phyloP scores from a whole-genome alignment of 2,329 filamentous ascomycete genomes.

The Harringtonia lauricola region DNA sequence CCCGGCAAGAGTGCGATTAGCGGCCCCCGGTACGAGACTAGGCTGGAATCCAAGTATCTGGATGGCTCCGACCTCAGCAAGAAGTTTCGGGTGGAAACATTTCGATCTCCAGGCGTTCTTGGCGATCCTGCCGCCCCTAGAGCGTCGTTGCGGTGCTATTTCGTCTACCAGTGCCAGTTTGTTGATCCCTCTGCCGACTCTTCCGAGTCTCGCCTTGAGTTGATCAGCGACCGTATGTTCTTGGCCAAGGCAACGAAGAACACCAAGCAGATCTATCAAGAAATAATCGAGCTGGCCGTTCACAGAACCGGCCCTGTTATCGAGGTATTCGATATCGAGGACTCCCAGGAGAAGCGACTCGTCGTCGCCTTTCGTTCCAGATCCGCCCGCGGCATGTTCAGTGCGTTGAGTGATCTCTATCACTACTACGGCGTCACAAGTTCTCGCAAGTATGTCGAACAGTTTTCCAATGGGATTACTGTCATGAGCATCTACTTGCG shows the following conservation, averaged over 20 bases:
- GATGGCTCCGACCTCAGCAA: conserved; percentile 63
- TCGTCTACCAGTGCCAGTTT: conserved; percentile 95
- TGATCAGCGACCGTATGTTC: conserved; percentile 90
- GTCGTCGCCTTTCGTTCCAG: conserved; percentile 91
- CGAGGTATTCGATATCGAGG: conserved; percentile 94
- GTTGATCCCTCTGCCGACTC: conserved; percentile 61
- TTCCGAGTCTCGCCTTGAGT: conserved; percentile 77
- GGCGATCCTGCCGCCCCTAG: conserved; percentile 53
- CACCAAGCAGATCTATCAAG: conserved; percentile 91
- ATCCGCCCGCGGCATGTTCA: conserved; percentile 88
- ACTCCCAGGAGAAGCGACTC: conserved; percentile 80
- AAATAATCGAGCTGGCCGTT: conserved; percentile 81
- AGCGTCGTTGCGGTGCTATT: conserved; percentile 89
- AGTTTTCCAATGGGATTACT: conserved; percentile 97
- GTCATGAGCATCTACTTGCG: conserved; percentile 93
- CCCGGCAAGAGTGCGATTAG: conserved; percentile 66
- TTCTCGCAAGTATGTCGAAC: conserved; percentile 94
- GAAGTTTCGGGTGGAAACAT: conserved; percentile 91
- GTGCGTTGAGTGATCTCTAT: conserved; percentile 88
- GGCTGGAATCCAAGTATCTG: conserved; percentile 91
- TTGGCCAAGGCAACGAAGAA: conserved; percentile 91
- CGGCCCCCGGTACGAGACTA: conserved; percentile 86
- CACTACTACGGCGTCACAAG: conserved; percentile 98
- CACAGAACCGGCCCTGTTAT: conserved; percentile 86
- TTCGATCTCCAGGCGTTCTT: conserved; percentile 78